A percentile compares a stretch with the other conserved stretches of the same genome.
Conservation (phyloP, 164 flowering plant species). For the Nelumbo lutea region DNA sequence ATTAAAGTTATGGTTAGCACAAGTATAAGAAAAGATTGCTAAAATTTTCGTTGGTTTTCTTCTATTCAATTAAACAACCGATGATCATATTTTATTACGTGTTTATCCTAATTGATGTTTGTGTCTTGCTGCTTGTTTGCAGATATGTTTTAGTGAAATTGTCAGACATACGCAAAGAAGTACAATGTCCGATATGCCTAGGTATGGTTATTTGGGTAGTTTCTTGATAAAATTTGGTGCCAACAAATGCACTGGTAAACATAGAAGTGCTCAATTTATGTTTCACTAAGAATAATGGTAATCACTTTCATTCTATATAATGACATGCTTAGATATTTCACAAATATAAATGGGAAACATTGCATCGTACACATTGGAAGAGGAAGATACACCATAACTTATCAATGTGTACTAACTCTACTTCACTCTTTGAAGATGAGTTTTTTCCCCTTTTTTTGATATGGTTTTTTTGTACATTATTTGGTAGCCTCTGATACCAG, state of each 20-base stretch:
- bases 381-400: too few species aligned
- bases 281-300: background rate
- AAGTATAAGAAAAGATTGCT: background rate
- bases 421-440: too few species aligned
- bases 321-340: too few species aligned
- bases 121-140: constrained; percentile 22
- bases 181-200: constrained; percentile 62
- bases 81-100: background rate
- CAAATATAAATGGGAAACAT: too few species aligned
- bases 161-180: constrained; percentile 80
- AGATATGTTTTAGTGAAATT: constrained; percentile 57
- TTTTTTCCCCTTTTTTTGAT: too few species aligned
- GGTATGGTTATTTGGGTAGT: constrained; percentile 27
- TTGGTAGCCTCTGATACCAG: too few species aligned
- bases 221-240: constrained; percentile 9
- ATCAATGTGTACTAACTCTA: too few species aligned
- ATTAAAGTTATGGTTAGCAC: background rate
- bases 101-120: background rate
- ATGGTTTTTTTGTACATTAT: too few species aligned
- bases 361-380: too few species aligned
- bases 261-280: background rate
- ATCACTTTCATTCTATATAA: background rate
- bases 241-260: background rate
- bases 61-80: background rate
- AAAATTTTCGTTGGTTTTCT: background rate